Evolutionary conservation across 2,329 filamentous ascomycete genomes (phyloP).

Genomic region (Colletotrichum orbiculare): DNA sequence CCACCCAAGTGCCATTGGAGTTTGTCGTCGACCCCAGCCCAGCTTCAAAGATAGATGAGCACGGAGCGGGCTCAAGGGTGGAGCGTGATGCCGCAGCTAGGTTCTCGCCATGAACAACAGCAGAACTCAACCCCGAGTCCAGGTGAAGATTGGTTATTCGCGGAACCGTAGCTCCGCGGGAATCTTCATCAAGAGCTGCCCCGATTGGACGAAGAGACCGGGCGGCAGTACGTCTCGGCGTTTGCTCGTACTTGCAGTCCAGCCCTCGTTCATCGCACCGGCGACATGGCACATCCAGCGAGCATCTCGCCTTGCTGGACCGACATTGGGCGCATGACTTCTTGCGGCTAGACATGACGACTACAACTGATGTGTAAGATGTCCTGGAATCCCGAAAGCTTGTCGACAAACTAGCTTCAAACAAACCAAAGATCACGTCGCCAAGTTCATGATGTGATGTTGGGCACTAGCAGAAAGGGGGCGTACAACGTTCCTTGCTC

Average conservation of each 20-base stretch:
- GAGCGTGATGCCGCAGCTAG: too few species aligned
- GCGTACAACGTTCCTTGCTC: too few species aligned
- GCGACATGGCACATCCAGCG: constrained; percentile 38
- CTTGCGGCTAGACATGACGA: constrained; percentile 10
- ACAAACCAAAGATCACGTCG: too few species aligned
- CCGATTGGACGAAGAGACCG: constrained; percentile 1
- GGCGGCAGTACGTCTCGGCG: not conserved
- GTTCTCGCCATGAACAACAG: too few species aligned
- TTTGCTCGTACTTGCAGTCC: constrained; percentile 37
- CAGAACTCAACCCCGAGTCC: not conserved
- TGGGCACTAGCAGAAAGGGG: not conserved
- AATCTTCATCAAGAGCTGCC: not conserved
- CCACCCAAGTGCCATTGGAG: not conserved
- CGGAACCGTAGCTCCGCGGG: not conserved
- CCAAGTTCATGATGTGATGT: too few species aligned
- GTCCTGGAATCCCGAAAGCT: too few species aligned
- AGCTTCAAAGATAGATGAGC: not conserved
- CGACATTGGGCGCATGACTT: constrained; percentile 42
- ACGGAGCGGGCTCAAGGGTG: not conserved
- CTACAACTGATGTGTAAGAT: too few species aligned
- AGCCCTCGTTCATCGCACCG: constrained; percentile 39
- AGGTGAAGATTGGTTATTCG: not conserved
- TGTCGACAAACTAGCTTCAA: too few species aligned
- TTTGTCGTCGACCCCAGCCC: not conserved
- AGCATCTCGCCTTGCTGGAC: constrained; percentile 42